Conservation (phyloP, 1,284 basidiomycete genomes). For the Boletus sp. region DNA sequence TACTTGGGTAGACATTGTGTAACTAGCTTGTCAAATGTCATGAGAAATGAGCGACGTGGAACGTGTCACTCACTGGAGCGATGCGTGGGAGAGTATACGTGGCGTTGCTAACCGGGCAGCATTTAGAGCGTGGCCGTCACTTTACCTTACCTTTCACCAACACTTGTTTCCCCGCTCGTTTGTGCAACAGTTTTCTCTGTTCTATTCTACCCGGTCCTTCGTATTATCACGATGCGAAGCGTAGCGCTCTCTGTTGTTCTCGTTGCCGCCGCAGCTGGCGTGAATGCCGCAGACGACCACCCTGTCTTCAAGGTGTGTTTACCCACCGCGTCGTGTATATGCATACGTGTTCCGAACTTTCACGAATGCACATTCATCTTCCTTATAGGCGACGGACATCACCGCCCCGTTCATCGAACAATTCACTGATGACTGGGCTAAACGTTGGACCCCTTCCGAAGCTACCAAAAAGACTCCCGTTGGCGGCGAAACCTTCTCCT, state of each 20-base stretch:
- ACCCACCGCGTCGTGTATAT: constrained; percentile 1
- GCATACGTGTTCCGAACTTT: constrained; percentile 15
- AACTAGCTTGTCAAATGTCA: constrained; percentile 29
- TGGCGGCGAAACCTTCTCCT: constrained; percentile 93
- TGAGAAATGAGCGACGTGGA: constrained; percentile 3
- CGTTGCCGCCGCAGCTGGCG: constrained; percentile 64
- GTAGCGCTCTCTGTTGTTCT: constrained; percentile 77
- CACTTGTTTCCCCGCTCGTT: constrained; percentile 41
- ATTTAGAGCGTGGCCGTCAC: constrained; percentile 40
- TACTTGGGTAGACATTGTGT: constrained; percentile 61
- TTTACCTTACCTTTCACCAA: constrained; percentile 22
- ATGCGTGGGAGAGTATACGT: constrained; percentile 51
- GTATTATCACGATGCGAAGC: constrained; percentile 74
- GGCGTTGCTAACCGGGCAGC: constrained; percentile 44
- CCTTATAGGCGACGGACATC: constrained; percentile 72
- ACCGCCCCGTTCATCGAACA: constrained; percentile 98
- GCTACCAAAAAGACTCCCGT: constrained; percentile 97
- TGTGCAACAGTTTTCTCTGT: constrained; percentile 38
- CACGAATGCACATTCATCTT: constrained; percentile 15
- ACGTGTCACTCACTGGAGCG: neutral
- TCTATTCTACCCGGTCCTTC: constrained; percentile 58
- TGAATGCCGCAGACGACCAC: constrained; percentile 61
- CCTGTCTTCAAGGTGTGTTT: constrained; percentile 66
- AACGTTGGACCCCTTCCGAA: constrained; percentile 95
- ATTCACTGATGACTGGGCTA: constrained; percentile 89